Percentiles rank a stretch among this genome's conserved stretches.
These are phyloP conservation scores for Taxawa tesnikishii DNA, from an alignment of 2,329 filamentous ascomycete genomes.

Conservation along the genomic window DNA sequence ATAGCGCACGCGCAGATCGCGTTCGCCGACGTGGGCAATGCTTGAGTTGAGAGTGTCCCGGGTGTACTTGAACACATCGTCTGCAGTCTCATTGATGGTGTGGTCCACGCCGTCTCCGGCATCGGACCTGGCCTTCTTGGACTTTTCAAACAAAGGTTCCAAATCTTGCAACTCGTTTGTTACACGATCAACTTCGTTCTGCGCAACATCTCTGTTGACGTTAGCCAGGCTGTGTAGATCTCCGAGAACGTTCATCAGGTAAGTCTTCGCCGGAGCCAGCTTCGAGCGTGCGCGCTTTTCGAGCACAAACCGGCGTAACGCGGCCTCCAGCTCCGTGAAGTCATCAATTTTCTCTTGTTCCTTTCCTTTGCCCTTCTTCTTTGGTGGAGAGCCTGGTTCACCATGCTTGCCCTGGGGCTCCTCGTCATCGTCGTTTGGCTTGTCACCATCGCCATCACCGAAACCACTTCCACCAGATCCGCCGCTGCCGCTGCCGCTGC, in stretches of 20 bases:
- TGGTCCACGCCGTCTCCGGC: constrained; percentile 71
- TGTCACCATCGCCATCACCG: constrained; percentile 23
- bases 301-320: constrained; percentile 80
- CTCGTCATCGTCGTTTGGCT: constrained; percentile 25
- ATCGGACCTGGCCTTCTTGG: constrained; percentile 65
- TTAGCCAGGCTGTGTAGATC: constrained; percentile 73
- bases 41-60: constrained; percentile 61
- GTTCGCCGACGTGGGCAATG: constrained; percentile 64
- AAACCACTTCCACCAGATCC: constrained; percentile 21
- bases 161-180: constrained; percentile 67
- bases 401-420: constrained; percentile 42
- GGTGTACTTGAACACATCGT: constrained; percentile 75
- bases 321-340: constrained; percentile 81
- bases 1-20: constrained; percentile 72
- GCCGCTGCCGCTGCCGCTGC: constrained; percentile 43
- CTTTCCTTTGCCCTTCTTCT: constrained; percentile 59
- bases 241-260: constrained; percentile 82
- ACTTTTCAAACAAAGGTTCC: constrained; percentile 74
- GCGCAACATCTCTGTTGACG: constrained; percentile 79
- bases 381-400: constrained; percentile 25
- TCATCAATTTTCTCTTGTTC: constrained; percentile 70
- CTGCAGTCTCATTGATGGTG: constrained; percentile 73
- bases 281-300: constrained; percentile 94
- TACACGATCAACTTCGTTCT: constrained; percentile 73
- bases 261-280: constrained; percentile 88